These are phyloP conservation scores for Microsporum ferrugineum DNA, from an alignment of 2,329 filamentous ascomycete genomes.

Conservation along the genomic window DNA sequence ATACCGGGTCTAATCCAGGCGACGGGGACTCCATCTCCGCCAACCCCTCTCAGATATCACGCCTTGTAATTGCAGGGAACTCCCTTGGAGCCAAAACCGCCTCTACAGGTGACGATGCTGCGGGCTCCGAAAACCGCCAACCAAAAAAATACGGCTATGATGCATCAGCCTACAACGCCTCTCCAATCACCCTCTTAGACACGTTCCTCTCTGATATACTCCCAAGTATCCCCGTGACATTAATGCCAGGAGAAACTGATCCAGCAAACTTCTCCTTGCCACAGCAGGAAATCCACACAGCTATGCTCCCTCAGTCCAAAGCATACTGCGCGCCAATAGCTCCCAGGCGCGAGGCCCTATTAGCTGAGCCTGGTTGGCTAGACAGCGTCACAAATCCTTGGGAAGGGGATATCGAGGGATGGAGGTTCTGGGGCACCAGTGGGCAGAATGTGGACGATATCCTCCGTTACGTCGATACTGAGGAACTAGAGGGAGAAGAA, in stretches of 20 bases:
- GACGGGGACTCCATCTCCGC: conserved; percentile 38
- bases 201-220: conserved; percentile 69
- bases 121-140: conserved; percentile 32
- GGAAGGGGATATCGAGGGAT: conserved; percentile 82
- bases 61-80: conserved; percentile 85
- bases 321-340: conserved; percentile 45
- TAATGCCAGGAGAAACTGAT: conserved; percentile 74
- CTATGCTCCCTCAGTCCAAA: conserved; percentile 72
- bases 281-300: conserved; percentile 84
- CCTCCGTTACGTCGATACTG: conserved; percentile 67
- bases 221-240: conserved; percentile 74
- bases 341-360: conserved; percentile 21
- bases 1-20: conserved; percentile 44
- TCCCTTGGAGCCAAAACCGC: conserved; percentile 49
- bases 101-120: conserved; percentile 16
- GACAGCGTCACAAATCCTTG: conserved; percentile 87
- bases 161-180: conserved; percentile 71
- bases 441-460: conserved; percentile 93
- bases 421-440: conserved; percentile 72
- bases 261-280: conserved; percentile 83
- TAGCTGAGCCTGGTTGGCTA: conserved; percentile 58
- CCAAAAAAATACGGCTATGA: conserved; percentile 92
- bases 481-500: conserved; percentile 17
- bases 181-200: conserved; percentile 75
- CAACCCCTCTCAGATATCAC: conserved; percentile 51